A percentile compares a stretch with the other conserved stretches of the same genome.
These are phyloP conservation scores for Penicillium daleae DNA, from an alignment of 495 filamentous ascomycete genomes.

Conservation along the genomic window DNA sequence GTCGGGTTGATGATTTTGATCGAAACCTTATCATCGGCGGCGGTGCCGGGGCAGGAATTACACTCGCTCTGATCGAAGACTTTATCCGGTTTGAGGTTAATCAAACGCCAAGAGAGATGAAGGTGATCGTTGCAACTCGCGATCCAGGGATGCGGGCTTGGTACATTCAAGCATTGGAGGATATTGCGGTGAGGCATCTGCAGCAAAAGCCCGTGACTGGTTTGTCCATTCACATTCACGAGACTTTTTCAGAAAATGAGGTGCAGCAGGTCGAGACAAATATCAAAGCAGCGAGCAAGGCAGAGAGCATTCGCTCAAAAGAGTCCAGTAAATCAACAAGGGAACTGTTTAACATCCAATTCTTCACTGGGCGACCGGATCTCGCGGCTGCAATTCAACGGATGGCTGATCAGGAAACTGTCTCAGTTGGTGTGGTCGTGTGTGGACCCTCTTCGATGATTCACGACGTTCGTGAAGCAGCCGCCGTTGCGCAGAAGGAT, in stretches of 20 bases:
- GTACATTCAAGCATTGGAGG: constrained; percentile 29
- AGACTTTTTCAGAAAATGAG: constrained; percentile 11
- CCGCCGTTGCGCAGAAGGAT: constrained; percentile 15
- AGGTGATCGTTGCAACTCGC: constrained; percentile 32
- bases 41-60: constrained; percentile 51
- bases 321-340: constrained; percentile 11
- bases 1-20: constrained; percentile 28
- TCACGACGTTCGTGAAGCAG: constrained; percentile 25
- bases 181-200: constrained; percentile 22
- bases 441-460: constrained; percentile 29
- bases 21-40: constrained; percentile 48
- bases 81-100: constrained; percentile 17
- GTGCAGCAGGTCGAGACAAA: background rate
- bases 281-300: background rate
- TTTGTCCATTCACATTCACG: constrained; percentile 24
- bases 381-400: constrained; percentile 11
- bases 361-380: constrained; percentile 22
- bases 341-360: constrained; percentile 21
- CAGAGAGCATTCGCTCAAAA: constrained; percentile 10
- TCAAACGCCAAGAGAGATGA: constrained; percentile 18
- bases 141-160: constrained; percentile 30
- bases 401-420: constrained; percentile 9
- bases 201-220: constrained; percentile 13
- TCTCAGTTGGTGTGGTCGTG: constrained; percentile 22
- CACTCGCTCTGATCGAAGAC: constrained; percentile 45